These are phyloP conservation scores for Neurospora sublineolata DNA, from an alignment of 495 filamentous ascomycete species.

Conservation along the genomic window DNA sequence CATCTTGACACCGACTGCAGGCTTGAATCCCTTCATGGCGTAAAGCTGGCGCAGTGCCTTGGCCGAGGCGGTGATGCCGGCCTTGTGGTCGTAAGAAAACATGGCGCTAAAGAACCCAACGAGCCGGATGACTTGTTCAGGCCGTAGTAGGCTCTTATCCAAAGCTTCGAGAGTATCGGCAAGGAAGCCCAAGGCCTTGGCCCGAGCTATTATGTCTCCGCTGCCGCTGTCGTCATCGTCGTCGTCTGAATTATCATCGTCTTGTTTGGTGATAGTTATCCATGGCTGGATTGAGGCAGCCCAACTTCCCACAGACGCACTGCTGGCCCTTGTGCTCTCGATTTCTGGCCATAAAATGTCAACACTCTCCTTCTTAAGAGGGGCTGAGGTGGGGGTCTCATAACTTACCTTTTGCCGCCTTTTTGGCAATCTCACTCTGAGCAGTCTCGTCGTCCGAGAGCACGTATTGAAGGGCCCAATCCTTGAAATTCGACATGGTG, in stretches of 20 bases:
- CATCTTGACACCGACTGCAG: slow-evolving; percentile 29
- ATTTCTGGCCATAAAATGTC: slow-evolving; percentile 20
- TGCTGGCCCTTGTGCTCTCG: slow-evolving; percentile 29
- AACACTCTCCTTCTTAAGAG: neutral
- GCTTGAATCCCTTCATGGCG: slow-evolving; percentile 35
- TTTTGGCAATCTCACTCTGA: slow-evolving; percentile 22
- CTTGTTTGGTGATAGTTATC: slow-evolving; percentile 24
- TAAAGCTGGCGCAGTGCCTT: slow-evolving; percentile 34
- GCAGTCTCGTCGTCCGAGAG: slow-evolving; percentile 31
- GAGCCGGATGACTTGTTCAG: slow-evolving; percentile 32
- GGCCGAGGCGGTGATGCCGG: slow-evolving; percentile 35
- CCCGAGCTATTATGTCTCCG: slow-evolving; percentile 32
- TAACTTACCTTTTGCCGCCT: slow-evolving; percentile 28
- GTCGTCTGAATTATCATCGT: slow-evolving; percentile 8
- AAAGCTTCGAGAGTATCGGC: slow-evolving; percentile 32
- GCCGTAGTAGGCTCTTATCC: slow-evolving; percentile 22
- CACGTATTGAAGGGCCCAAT: slow-evolving; percentile 37
- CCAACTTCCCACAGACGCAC: slow-evolving; percentile 35
- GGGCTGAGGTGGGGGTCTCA: neutral
- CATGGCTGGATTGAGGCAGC: slow-evolving; percentile 37
- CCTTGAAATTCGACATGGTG: slow-evolving; percentile 34
- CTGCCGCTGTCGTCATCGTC: slow-evolving; percentile 15
- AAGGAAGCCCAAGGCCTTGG: slow-evolving; percentile 35
- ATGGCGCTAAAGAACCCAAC: slow-evolving; percentile 39
- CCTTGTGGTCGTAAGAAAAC: slow-evolving; percentile 40